Evolutionary conservation across 2,329 filamentous ascomycete species (phyloP), one percentile per base, ranked within the genome.

Genomic region (Phaeomoniella chlamydospora): DNA sequence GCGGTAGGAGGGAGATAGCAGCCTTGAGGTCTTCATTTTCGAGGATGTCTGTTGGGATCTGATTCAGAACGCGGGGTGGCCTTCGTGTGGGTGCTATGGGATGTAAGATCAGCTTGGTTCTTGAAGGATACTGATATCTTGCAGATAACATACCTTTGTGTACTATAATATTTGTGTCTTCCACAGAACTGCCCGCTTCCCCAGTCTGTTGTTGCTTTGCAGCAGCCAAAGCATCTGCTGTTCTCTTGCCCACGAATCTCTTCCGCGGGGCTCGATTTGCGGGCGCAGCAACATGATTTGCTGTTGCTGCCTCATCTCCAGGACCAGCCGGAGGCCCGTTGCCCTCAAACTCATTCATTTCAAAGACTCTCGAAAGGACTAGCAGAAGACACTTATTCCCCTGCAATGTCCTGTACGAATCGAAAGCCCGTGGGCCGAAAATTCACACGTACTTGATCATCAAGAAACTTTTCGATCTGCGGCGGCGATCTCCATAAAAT

Each of bases 41-140:
- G 14, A 90, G 67, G 43, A 98, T 94, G 43, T 88, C 80, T 12
- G 77, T 69, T 2, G 90, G 88, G 1, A 98, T 82, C 52, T 90
- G 83, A 54, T 94, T 96, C 41, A 96, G 60, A n/a, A 86, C 74
- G 44, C 90, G 72, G 1, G 83, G 78, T 12, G 77, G 69, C 49
- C 83, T 71, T 45, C 81, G 72, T 29, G 83, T 72, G 45, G 80
- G 70, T 39, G 80, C 83, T 90, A 44, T 35, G 31, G 31, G 14
- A 37, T 1, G 39, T 31, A 37, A 22, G 15, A 18, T 34, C n/a
- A 12, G 6, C 13, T 18, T 30, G 43, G 18, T 45, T 33, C 33
- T 35, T 10, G 15, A 34, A 30, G 11, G 15, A 32, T 5, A n/a
- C 18, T 38, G n/a, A n/a, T n/a, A n/a, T n/a, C n/a, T n/a, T 15